Base-by-base conservation (phyloP, 306 rosid species). In the Vigna trinervia region DNA sequence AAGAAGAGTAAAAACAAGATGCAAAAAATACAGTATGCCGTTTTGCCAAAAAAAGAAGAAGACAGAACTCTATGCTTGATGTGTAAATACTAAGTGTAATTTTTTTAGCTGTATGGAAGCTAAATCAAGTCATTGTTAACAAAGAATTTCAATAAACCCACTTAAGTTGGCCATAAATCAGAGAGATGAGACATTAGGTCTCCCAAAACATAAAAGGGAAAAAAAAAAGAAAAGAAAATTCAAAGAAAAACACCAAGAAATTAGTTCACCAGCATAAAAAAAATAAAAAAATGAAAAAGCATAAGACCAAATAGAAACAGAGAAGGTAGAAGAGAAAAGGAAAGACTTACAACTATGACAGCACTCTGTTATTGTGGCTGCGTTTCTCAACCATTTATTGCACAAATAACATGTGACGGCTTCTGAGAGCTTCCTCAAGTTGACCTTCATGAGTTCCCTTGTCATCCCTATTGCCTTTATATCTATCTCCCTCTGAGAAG, bases 361-460 rank as follows among this genome's bases (percentile, higher is more conserved):
- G 87, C 91, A 87, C 69, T 80, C 89, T 12, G 67, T 10, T 1
- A 85, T 66, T 0, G 85, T 74, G 34, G 91, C 75, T 17, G 91
- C 85, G 8, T 87, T 76, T 59, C 1, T 80, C 68, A 73, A 66
- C n/a, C 47, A 36, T 2, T 50, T 28, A 10, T 66, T 5, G 19
- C 91, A 87, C 57, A 87, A 78, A 60, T 3, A 56, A 71, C 91
- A 87, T 1, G 83, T 65, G 38, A 87, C 38, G 65, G 67, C 60
- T 73, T 71, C 12, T 1, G 60, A 32, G 38, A 87, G 17, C 66
- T 80, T 58, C 2, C 58, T 47, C 30, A 38, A 51, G 8, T 46
- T 3, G 5, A 62, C 57, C 67, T 63, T 76, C 68, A 5, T 20
- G 43, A 7, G 15, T 14, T 1, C 10, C 19, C 30, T 46, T 4